Conservation (phyloP, 2,329 filamentous ascomycete genomes). For the Leptographium galeiforme region DNA sequence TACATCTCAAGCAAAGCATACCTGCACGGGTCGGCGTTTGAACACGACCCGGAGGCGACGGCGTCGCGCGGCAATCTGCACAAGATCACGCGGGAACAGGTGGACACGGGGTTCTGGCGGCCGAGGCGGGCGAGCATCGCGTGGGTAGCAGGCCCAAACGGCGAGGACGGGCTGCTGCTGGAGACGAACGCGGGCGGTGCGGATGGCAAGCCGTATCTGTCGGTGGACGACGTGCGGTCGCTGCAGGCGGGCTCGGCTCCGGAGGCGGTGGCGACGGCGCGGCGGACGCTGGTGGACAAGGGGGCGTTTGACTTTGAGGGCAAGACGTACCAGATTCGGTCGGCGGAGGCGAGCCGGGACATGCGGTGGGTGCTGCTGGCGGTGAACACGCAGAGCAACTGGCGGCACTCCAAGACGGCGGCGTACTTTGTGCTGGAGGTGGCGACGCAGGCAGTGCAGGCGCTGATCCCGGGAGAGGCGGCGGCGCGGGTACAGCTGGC, state of each 20-base stretch:
- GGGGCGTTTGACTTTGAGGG: conserved; percentile 46
- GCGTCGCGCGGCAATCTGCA: conserved; percentile 50
- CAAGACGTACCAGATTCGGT: conserved; percentile 39
- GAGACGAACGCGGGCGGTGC: conserved; percentile 38
- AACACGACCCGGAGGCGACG: conserved; percentile 57
- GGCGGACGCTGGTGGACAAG: conserved; percentile 63
- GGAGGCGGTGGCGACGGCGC: conserved; percentile 24
- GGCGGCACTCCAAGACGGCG: conserved; percentile 79
- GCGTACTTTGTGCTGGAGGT: conserved; percentile 91
- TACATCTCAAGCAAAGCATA: conserved; percentile 55
- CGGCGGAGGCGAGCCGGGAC: conserved; percentile 66
- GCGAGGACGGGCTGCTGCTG: conserved; percentile 74
- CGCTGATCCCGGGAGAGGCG: conserved; percentile 58
- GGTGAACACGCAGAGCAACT: conserved; percentile 60
- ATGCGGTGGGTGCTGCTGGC: conserved; percentile 77
- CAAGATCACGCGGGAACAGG: conserved; percentile 58
- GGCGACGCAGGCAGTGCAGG: conserved; percentile 58
- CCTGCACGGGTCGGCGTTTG: conserved; percentile 45
- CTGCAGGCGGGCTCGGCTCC: conserved; percentile 18
- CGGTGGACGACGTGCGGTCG: conserved; percentile 72
- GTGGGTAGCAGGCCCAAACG: conserved; percentile 63
- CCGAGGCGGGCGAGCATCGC: conserved; percentile 52
- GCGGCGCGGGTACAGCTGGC: conserved; percentile 66
- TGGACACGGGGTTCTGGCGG: conserved; percentile 52
- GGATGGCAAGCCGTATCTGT: conserved; percentile 57